Percentiles rank a stretch among this genome's conserved stretches.
Evolutionary conservation across 2,329 filamentous ascomycete genomes (phyloP).

Genomic region (Aspergillus awamori): DNA sequence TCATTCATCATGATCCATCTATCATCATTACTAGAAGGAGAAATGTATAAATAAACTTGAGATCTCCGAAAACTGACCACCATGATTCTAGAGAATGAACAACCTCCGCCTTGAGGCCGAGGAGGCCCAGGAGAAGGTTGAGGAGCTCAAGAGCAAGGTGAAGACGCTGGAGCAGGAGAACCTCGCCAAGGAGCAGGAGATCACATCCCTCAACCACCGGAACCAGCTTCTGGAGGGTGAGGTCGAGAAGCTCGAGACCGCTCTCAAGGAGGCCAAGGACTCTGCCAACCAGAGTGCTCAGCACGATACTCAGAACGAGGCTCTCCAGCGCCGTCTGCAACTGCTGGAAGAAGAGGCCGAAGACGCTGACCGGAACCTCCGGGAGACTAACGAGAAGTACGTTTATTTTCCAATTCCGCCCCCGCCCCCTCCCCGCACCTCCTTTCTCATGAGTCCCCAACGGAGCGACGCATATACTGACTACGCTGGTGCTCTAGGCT

Average conservation of each 20-base stretch:
- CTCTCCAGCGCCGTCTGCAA: constrained; percentile 87
- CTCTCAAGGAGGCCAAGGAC: constrained; percentile 85
- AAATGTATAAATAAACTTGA: constrained; percentile 22
- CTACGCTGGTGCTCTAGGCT: constrained; percentile 63
- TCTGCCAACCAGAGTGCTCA: constrained; percentile 78
- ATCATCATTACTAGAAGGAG: background rate
- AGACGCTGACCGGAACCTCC: constrained; percentile 91
- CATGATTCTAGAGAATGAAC: constrained; percentile 77
- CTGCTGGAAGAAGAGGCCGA: constrained; percentile 98
- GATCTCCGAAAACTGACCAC: background rate
- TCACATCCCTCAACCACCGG: constrained; percentile 94
- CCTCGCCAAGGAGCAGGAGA: constrained; percentile 95
- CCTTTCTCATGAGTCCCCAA: background rate
- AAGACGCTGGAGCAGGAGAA: constrained; percentile 94
- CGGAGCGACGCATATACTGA: constrained; percentile 20
- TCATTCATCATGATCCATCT: constrained; percentile 20
- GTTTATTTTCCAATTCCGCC: constrained; percentile 38
- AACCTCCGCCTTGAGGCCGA: constrained; percentile 92
- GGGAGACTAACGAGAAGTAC: constrained; percentile 98
- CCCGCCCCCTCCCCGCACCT: background rate
- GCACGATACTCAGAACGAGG: constrained; percentile 87
- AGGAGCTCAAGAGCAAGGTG: constrained; percentile 84
- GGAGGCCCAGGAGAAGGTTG: constrained; percentile 75
- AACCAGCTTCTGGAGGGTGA: constrained; percentile 87
- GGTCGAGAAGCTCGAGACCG: constrained; percentile 86